Evolutionary conservation across 1,139 yeast species (phyloP), one percentile per base, ranked within the genome.

Genomic region (Taiozyma sp.): DNA sequence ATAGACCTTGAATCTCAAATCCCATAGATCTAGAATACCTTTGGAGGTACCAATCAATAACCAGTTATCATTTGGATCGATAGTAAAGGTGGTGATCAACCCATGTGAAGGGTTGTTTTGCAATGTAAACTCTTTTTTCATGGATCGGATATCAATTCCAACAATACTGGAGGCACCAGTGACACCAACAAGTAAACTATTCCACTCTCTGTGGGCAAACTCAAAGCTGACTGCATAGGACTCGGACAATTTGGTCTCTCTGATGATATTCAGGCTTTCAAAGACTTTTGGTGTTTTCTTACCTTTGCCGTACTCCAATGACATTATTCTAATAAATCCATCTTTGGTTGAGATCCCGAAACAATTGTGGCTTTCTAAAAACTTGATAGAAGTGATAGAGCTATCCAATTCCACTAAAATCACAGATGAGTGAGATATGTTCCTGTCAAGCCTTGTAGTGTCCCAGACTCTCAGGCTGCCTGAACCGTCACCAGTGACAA

Each of bases 381-480:
- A 84, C 41, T 66, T 63, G 13, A 85, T 66, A 13, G 72, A 68
- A 0, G 74, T 72, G 11, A 85, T 73, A 0, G 79, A 53, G 0
- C 81, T 72, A 0, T 76, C 74, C 47, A 83, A 66, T 43, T 77
- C 75, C 1, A 77, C 62, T 2, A 77, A 68, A 7, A 80, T 59
- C 8, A 79, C 73, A 0, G 96, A 77, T 29, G 80, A 74, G 44
- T 84, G 81, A 3, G 83, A 75, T 2, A 83, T 81, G 48, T 83
- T 85, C 54, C 77, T 79, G 51, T 84, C 90, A 44, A 91, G 68
- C 52, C 83, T 79, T 14, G 71, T 64, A 1, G 83, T 69, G 60
- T 89, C 96, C 98, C 98, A 93, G 0, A 93, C 68, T 56, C 81
- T 84, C 44, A 93, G 62, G 3, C 70, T 61, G 0, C 98, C 97